A percentile compares a stretch with the other conserved stretches of the same genome.
Evolutionary conservation across 352 stramenopile species (phyloP).

Genomic region (Aphanomyces invadans): DNA sequence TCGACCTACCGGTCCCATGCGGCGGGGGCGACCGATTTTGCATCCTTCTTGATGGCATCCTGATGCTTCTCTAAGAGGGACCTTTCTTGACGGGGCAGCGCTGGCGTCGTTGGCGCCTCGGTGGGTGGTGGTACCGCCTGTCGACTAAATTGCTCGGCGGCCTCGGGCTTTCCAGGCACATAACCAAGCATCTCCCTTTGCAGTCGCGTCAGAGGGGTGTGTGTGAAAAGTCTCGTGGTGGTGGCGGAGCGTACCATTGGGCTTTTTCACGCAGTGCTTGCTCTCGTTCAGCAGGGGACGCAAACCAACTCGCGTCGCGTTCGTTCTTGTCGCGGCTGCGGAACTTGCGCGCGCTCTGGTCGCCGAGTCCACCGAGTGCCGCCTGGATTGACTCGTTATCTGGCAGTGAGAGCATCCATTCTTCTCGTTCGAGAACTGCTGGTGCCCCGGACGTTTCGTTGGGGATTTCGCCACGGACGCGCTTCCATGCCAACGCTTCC

Average conservation of each 20-base stretch:
- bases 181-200: slow-evolving; percentile 73
- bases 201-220: not conserved
- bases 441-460: slow-evolving; percentile 8
- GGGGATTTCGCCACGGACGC: slow-evolving; percentile 27
- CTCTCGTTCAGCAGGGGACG: slow-evolving; percentile 69
- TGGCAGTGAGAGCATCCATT: slow-evolving; percentile 84
- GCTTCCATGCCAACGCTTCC: slow-evolving; percentile 60
- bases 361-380: slow-evolving; percentile 48
- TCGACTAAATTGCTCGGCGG: too few relatives aligned
- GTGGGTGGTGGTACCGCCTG: slow-evolving; percentile 41
- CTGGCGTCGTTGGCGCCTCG: slow-evolving; percentile 51
- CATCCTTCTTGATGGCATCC: slow-evolving; percentile 46
- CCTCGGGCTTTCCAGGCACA: slow-evolving; percentile 39
- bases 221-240: too few relatives aligned
- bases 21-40: slow-evolving; percentile 21
- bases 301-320: slow-evolving; percentile 74
- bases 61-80: slow-evolving; percentile 77
- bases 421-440: slow-evolving; percentile 37
- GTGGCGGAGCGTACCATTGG: slow-evolving; percentile 46
- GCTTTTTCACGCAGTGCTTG: slow-evolving; percentile 68
- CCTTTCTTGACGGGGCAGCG: slow-evolving; percentile 49
- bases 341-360: slow-evolving; percentile 39
- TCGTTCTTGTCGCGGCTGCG: slow-evolving; percentile 27
- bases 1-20: slow-evolving; percentile 70
- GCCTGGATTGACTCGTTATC: slow-evolving; percentile 66